Evolutionary conservation across 2,329 filamentous ascomycete species (phyloP), one percentile per base, ranked within the genome.

Genomic region (Elsinoe perseae): DNA sequence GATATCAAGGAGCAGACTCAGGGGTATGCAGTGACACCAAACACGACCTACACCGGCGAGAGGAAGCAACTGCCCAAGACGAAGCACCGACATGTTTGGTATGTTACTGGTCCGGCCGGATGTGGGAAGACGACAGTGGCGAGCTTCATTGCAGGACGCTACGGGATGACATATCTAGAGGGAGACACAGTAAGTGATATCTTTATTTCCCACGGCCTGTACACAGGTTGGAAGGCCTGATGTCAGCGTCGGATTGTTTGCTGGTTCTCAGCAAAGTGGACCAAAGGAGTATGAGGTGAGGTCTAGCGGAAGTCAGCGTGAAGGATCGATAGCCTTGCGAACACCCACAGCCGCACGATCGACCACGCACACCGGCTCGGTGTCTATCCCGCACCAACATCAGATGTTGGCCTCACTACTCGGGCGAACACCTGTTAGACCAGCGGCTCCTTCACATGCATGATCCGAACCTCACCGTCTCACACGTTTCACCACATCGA

Each of bases 51-150:
- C 16, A 44, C 38, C n/a, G 40, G 38, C 5, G 23, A 34, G 27
- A 25, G 14, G 14, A 44, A 25, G n/a, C 7, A 30, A n/a, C 16
- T 56, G 8, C 43, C 57, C n/a, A 64, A 66, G 16, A 63, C 68
- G 5, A 64, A 65, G 59, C 70, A 74, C 58, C 71, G 75, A 60
- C 74, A 77, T 66, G 76, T 78, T 56, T 75, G 75, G 66, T 73
- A 79, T 61, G 73, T 80, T 25, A 77, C 75, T 18, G 77, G 77
- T 4, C 77, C 77, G 18, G 77, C 77, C 53, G 77, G 77, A 32
- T 78, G 77, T 60, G 77, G 77, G 25, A 80, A 80, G 69, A 79
- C 73, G 57, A 78, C 76, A 6, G 72, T 78, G 38, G 76, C 76
- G 12, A 71, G 74, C 56, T 69, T 70, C 50, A 67, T 80, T 9